Base-by-base conservation (phyloP, 2,329 filamentous ascomycete species). In the Acephala macrosclerotiorum region DNA sequence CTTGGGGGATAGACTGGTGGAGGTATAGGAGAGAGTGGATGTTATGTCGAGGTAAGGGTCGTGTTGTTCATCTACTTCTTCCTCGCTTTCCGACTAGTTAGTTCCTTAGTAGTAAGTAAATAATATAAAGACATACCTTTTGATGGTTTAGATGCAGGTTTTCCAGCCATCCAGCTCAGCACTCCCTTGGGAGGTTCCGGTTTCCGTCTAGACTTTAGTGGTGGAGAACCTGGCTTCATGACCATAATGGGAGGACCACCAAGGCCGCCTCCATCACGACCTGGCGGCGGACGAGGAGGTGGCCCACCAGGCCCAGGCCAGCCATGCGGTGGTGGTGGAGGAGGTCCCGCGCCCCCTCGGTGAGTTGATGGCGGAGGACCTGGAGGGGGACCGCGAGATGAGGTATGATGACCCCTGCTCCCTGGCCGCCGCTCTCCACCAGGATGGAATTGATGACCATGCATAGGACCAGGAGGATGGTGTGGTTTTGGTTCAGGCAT, bases 401-500 rank as follows among this genome's bases (percentile, higher is more conserved):
- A 60, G 2, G 66, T 59, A 66, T 67, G 64, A 58, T 66, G 65
- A 49, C 65, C 59, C 20, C 59, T 49, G 22, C 61, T 63, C 26
- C 58, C 40, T 16, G 61, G 61, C n/a, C 65, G 42, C 29, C 60
- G 45, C 20, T 29, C 26, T 20, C 63, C 53, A 26, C 63, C 53
- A 26, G 53, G 65, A 12, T 62, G 29, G 40, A 67, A 64, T 36
- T 64, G 64, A 49, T 67, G 69, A 55, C 63, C 68, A 2, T 63
- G 59, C n/a, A 66, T 67, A 51, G 68, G 69, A 18, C 59, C 66
- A 16, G 66, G 63, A 16, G 65, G 63, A 36, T 59, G 63, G 40
- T 59, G 63, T 22, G 25, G 59, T 49, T 63, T 70, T 29, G 65
- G 74, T 62, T 87, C 85, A 14, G 85, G 84, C 71, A 87, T 83